phyloP scores from a whole-genome alignment of 2,329 filamentous ascomycete species.

The Rasamsonia emersonii region DNA sequence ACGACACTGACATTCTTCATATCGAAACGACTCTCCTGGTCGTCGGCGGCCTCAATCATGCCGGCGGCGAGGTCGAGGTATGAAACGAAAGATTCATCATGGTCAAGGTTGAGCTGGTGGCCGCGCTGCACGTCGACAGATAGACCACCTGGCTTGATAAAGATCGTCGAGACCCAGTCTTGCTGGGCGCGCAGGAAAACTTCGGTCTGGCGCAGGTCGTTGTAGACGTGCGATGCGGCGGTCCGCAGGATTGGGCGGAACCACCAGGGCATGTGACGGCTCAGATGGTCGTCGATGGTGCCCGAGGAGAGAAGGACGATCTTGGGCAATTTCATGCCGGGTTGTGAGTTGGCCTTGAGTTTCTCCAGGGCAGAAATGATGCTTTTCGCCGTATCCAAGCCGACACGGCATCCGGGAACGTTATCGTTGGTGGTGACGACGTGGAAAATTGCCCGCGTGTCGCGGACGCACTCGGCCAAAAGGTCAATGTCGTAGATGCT shows the following conservation, averaged over 20 bases:
- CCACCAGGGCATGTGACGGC: conserved; percentile 14
- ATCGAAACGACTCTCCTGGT: conserved; percentile 17
- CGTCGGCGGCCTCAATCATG: conserved; percentile 42
- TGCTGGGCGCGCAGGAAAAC: conserved; percentile 11
- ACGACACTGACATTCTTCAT: conserved; percentile 16
- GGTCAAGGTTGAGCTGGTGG: conserved; percentile 31
- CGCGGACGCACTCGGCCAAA: conserved; percentile 29
- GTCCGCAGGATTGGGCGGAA: conserved; percentile 11
- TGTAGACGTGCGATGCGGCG: conserved; percentile 14
- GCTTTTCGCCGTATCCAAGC: conserved; percentile 25
- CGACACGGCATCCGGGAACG: conserved; percentile 32
- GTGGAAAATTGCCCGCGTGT: conserved; percentile 32
- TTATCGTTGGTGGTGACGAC: conserved; percentile 37
- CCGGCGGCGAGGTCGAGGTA: conserved; percentile 40
- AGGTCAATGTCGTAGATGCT: conserved; percentile 32
- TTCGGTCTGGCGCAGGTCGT: conserved; percentile 12
- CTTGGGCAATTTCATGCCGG: conserved; percentile 21
- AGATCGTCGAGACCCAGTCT: conserved; percentile 15
- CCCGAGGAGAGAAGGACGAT: conserved; percentile 38
- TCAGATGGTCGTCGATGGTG: conserved; percentile 18
- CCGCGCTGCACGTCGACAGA: conserved; percentile 23
- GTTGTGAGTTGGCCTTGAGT: conserved; percentile 10
- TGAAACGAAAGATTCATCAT: conserved; percentile 31
- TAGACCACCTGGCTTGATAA: conserved; percentile 17
- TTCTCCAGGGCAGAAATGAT: conserved; percentile 31